phyloP scores from a whole-genome alignment of 768 basidiomycete species.

The Boletus tylopilopsis region DNA sequence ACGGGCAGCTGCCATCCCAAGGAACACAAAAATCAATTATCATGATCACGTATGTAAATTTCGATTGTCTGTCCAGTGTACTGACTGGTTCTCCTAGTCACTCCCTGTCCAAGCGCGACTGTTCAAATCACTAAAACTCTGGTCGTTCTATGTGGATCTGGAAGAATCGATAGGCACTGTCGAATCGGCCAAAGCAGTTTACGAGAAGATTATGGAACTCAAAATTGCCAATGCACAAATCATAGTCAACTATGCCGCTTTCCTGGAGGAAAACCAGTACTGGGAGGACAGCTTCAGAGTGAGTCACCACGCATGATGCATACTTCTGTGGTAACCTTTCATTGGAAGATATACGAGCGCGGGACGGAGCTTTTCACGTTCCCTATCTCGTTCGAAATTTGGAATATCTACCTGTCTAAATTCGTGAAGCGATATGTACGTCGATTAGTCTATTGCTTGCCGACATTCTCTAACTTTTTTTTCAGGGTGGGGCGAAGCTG shows the following conservation, averaged over 20 bases:
- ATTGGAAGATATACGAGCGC: slow-evolving; percentile 80
- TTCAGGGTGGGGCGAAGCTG: slow-evolving; percentile 85
- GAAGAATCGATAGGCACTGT: slow-evolving; percentile 97
- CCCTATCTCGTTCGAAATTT: slow-evolving; percentile 97
- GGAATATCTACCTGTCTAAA: slow-evolving; percentile 98
- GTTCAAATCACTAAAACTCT: slow-evolving; percentile 97
- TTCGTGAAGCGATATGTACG: slow-evolving; percentile 94
- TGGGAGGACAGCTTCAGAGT: slow-evolving; percentile 99
- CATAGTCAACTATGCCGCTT: slow-evolving; percentile 95
- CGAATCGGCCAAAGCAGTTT: slow-evolving; percentile 86
- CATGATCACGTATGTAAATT: slow-evolving; percentile 78
- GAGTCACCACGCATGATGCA: slow-evolving; percentile 36
- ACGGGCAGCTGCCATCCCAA: slow-evolving; percentile 87
- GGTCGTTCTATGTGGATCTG: slow-evolving; percentile 98
- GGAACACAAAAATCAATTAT: slow-evolving; percentile 86
- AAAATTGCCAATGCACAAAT: slow-evolving; percentile 98
- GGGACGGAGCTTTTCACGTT: slow-evolving; percentile 97
- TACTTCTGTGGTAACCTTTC: slow-evolving; percentile 6
- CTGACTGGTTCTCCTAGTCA: slow-evolving; percentile 43
- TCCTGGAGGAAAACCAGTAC: slow-evolving; percentile 96
- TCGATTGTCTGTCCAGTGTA: neutral
- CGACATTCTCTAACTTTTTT: slow-evolving; percentile 2
- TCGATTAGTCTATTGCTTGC: slow-evolving; percentile 13
- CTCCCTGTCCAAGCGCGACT: slow-evolving; percentile 84
- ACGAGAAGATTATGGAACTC: slow-evolving; percentile 94